These are phyloP conservation scores for Aspergillaceae sp. DNA, from an alignment of 2,329 filamentous ascomycete genomes.

Conservation along the genomic window DNA sequence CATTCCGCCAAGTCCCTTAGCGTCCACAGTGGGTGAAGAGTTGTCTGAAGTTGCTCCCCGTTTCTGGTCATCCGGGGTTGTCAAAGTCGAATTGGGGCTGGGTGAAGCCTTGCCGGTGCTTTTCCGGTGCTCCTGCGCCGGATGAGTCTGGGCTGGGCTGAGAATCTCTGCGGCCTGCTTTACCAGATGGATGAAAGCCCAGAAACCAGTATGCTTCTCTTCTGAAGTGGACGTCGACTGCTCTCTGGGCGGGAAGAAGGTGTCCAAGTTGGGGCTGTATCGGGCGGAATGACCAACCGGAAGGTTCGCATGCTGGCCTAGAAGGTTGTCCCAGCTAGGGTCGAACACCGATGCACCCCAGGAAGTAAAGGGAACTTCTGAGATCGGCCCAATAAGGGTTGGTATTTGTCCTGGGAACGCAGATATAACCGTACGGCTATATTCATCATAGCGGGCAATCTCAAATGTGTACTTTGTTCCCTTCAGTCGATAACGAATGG, in stretches of 20 bases:
- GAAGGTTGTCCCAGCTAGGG: constrained; percentile 33
- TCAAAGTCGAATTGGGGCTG: not conserved
- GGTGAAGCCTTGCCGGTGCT: not conserved
- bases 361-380: constrained; percentile 17
- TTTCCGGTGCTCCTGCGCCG: not conserved
- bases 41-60: not conserved
- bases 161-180: constrained; percentile 26
- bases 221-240: constrained; percentile 6
- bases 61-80: not conserved
- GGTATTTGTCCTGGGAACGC: constrained; percentile 8
- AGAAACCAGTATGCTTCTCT: constrained; percentile 22
- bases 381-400: constrained; percentile 10
- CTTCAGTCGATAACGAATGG: constrained; percentile 31
- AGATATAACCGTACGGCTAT: constrained; percentile 10
- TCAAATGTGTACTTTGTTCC: constrained; percentile 36
- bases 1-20: constrained; percentile 5
- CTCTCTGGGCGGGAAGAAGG: constrained; percentile 27
- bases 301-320: constrained; percentile 29
- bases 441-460: constrained; percentile 35
- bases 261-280: constrained; percentile 23
- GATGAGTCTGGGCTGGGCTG: constrained; percentile 10
- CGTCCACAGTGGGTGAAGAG: constrained; percentile 4
- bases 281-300: constrained; percentile 25
- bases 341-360: constrained; percentile 34
- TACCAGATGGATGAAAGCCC: constrained; percentile 28